These are phyloP conservation scores for Hypsizygus marmoreus DNA, from an alignment of 768 basidiomycete genomes.

Conservation along the genomic window DNA sequence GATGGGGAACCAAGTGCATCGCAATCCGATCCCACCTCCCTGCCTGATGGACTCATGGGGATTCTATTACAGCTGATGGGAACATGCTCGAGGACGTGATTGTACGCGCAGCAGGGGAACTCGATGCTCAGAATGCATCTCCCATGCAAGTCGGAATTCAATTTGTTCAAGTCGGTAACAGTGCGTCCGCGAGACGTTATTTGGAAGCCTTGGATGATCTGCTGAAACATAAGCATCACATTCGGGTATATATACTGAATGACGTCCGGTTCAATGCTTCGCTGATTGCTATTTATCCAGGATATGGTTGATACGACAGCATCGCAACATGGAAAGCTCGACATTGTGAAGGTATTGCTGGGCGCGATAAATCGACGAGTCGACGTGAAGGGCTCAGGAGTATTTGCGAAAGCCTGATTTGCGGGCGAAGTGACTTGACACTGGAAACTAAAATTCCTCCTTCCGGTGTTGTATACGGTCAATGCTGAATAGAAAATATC, in stretches of 20 bases:
- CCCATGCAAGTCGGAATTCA: conserved; percentile 37
- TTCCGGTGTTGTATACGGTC: too few relatives aligned
- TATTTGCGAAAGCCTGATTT: too few relatives aligned
- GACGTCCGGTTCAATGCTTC: background rate
- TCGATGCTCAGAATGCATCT: conserved; percentile 48
- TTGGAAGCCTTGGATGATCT: conserved; percentile 55
- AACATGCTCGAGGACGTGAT: conserved; percentile 46
- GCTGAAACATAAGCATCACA: conserved; percentile 33
- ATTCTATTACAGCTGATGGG: conserved; percentile 21
- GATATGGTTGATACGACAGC: conserved; percentile 71
- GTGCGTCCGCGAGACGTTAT: conserved; percentile 40
- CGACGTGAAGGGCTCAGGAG: conserved; percentile 17
- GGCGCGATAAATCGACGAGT: conserved; percentile 59
- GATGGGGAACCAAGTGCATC: conserved; percentile 7
- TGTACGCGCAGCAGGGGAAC: conserved; percentile 38
- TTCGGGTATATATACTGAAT: background rate
- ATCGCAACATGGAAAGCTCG: conserved; percentile 42
- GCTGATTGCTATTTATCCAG: conserved; percentile 23
- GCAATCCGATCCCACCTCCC: background rate
- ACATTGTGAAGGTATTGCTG: conserved; percentile 60
- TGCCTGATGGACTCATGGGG: background rate
- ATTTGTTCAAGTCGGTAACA: conserved; percentile 35
- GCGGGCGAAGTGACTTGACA: too few relatives aligned
- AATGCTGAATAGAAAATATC: too few relatives aligned
- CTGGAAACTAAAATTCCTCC: too few relatives aligned